These are phyloP conservation scores for Oryza rufipogon DNA, from an alignment of 176 grass and related monocot species.

Conservation along the genomic window DNA sequence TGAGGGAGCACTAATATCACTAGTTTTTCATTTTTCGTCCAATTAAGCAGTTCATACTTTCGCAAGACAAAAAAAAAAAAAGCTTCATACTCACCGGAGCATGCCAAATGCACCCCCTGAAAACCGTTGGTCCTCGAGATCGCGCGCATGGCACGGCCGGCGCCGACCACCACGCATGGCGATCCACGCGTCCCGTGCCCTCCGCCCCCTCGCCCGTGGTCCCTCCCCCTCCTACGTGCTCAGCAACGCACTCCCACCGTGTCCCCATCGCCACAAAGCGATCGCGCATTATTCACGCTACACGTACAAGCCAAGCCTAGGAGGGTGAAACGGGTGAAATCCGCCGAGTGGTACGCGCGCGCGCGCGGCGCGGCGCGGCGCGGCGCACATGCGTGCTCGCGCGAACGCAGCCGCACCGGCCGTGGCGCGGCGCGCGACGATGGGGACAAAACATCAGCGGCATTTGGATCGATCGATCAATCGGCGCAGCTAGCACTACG, in stretches of 20 bases:
- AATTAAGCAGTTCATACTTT: no score
- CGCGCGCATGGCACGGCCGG: constrained; percentile 14
- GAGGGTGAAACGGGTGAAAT: no score
- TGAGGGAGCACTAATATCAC: no score
- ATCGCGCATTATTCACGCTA: no score
- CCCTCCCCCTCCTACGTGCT: constrained; percentile 27
- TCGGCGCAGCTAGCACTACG: not conserved
- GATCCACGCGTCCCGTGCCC: constrained; percentile 15
- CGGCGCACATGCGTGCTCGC: no score
- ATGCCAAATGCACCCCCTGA: not conserved
- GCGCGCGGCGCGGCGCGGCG: no score
- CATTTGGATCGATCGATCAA: not conserved
- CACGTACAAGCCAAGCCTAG: no score
- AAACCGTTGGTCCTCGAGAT: constrained; percentile 14
- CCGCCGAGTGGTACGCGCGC: no score
- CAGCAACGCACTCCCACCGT: not conserved
- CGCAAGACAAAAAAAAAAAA: no score
- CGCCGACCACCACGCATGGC: constrained; percentile 8
- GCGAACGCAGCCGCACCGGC: no score
- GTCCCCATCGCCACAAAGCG: not conserved
- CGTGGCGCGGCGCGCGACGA: not conserved
- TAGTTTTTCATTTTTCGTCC: not conserved
- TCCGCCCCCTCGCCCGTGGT: constrained; percentile 21
- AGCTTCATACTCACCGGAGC: no score
- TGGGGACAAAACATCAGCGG: not conserved